Conservation (phyloP, 1,284 basidiomycete species). For the Fomitopsis palustris region DNA sequence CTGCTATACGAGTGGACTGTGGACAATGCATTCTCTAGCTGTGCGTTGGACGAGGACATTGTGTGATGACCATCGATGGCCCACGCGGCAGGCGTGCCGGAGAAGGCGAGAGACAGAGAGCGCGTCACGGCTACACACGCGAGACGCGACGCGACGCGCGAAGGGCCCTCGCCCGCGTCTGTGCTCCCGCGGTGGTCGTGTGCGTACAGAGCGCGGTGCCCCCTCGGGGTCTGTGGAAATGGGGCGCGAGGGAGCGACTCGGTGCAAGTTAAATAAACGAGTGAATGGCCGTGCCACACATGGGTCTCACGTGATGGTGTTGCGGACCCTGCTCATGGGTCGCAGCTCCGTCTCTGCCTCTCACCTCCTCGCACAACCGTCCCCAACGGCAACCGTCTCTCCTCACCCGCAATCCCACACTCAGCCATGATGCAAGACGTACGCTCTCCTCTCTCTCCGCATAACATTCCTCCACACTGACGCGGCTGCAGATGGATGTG, state of each 20-base stretch:
- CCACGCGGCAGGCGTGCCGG: neutral
- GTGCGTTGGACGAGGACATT: neutral
- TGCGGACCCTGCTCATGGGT: neutral
- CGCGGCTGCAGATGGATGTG: conserved; percentile 15
- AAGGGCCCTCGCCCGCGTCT: neutral
- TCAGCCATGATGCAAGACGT: neutral
- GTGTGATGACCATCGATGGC: no score
- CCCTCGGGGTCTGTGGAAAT: neutral
- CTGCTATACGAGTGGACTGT: neutral
- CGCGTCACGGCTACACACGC: neutral
- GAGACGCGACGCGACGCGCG: neutral
- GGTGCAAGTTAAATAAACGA: neutral
- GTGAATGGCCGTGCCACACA: neutral
- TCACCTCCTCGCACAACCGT: neutral
- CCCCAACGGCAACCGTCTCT: neutral
- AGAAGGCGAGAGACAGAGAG: neutral
- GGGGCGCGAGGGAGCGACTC: neutral
- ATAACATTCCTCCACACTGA: conserved; percentile 12
- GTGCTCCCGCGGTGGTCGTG: neutral
- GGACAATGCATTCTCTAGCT: neutral
- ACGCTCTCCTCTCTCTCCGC: neutral
- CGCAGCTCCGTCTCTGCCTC: neutral
- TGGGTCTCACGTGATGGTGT: conserved; percentile 7
- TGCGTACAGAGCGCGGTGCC: neutral
- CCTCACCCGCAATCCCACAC: neutral